A percentile compares a stretch with the other conserved stretches of the same genome.
Conservation (phyloP, 2,329 filamentous ascomycete genomes). For the Pseudogymnoascus sp. region DNA sequence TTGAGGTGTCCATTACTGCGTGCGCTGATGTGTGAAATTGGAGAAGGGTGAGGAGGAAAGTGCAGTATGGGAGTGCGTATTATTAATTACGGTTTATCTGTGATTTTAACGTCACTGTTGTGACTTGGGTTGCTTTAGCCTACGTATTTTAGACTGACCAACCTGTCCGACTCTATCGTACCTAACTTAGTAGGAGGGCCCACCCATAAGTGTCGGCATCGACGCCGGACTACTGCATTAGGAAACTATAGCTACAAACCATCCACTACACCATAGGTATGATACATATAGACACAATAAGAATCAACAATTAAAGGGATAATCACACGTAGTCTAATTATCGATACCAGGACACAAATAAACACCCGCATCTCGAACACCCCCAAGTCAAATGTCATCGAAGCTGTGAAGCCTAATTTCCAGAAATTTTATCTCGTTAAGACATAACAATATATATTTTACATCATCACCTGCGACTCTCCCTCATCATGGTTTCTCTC, state of each 20-base stretch:
- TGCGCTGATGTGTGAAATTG: not conserved
- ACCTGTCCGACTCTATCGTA: not conserved
- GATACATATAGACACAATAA: not conserved
- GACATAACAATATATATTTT: not conserved
- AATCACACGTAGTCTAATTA: not conserved
- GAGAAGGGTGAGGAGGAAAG: not conserved
- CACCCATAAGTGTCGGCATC: not conserved
- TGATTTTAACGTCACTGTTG: not conserved
- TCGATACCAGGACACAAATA: not conserved
- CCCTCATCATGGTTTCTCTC: not conserved
- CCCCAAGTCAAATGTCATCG: not conserved
- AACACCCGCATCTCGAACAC: not conserved
- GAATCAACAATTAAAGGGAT: not conserved
- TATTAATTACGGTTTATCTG: not conserved
- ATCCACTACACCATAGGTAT: not conserved
- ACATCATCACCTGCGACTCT: not conserved
- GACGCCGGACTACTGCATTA: not conserved
- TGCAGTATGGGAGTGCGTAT: not conserved
- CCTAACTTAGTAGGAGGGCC: not conserved
- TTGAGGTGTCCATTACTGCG: not conserved
- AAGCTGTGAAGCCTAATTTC: not conserved
- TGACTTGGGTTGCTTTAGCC: not conserved
- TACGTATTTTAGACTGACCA: not conserved
- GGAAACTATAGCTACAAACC: not conserved
- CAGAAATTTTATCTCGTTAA: not conserved